A percentile compares a stretch with the other conserved stretches of the same genome.
Conservation (phyloP, 208 protist species). For the Novymonas esmeraldas region DNA sequence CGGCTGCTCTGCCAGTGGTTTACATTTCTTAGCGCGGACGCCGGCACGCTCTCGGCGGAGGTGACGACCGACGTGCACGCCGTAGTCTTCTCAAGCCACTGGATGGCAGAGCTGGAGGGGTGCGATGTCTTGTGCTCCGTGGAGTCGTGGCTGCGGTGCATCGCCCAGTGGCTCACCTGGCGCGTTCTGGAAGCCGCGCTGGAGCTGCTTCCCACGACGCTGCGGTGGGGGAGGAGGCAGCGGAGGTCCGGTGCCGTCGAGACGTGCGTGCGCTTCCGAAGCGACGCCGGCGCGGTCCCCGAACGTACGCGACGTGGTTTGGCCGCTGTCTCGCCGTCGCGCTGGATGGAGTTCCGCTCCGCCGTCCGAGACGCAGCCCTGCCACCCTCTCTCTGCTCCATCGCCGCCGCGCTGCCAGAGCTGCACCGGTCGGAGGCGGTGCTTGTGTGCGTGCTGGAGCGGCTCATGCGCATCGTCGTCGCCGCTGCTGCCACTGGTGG, state of each 20-base stretch:
- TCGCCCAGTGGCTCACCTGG: constrained; percentile 5
- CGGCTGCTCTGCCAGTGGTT: constrained; percentile 7
- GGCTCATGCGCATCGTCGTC: not conserved
- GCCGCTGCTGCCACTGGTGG: not conserved
- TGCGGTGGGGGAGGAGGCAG: not conserved
- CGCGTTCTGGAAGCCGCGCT: constrained; percentile 2
- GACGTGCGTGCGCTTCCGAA: not conserved
- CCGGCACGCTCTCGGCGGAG: not conserved
- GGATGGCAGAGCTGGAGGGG: not conserved
- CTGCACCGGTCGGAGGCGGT: not conserved
- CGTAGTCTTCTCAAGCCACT: not conserved
- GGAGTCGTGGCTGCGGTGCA: not conserved
- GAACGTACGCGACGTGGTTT: not conserved
- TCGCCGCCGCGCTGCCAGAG: constrained; percentile 7
- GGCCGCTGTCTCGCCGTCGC: not conserved
- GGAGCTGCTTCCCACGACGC: not conserved
- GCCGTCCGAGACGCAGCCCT: not conserved
- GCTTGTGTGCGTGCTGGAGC: constrained; percentile 5
- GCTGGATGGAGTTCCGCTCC: constrained; percentile 4
- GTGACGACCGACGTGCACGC: not conserved
- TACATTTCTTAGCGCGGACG: constrained; percentile 2
- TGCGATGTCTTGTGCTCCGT: not conserved
- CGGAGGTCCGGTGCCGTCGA: not conserved
- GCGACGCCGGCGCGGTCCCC: not conserved
- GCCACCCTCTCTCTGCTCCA: not conserved